phyloP scores from a whole-genome alignment of 495 filamentous ascomycete species.

The Daldinia vernicosa region DNA sequence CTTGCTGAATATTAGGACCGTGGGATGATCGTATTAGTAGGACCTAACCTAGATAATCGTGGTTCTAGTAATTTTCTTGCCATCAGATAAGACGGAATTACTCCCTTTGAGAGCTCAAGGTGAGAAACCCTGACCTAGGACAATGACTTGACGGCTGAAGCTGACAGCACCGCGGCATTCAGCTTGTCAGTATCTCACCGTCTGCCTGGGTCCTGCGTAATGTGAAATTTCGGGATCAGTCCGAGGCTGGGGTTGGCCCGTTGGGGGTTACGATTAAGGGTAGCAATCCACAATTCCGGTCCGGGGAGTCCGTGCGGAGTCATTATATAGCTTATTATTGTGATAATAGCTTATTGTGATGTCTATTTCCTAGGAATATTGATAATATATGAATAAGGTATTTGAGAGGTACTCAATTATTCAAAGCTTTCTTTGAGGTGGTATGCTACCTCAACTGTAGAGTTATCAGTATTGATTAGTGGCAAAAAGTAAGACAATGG shows the following conservation, averaged over 20 bases:
- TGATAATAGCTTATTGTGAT: conserved; percentile 15
- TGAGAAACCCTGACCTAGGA: not conserved
- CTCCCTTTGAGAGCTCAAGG: not conserved
- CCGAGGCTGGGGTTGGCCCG: conserved; percentile 26
- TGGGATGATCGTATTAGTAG: not conserved
- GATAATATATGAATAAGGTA: not conserved
- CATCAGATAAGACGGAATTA: not conserved
- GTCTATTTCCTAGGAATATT: not conserved
- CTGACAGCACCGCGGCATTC: not conserved
- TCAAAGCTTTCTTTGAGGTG: not conserved
- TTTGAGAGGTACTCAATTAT: not conserved
- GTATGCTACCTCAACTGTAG: not conserved
- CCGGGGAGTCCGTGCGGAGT: conserved; percentile 34
- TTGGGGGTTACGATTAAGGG: conserved; percentile 12
- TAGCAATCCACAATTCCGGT: conserved; percentile 19
- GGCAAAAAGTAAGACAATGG: conserved; percentile 1
- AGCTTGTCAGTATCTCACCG: not conserved
- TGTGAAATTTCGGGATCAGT: conserved; percentile 26
- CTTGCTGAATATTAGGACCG: not conserved
- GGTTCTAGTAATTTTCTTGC: not conserved
- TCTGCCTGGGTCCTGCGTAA: not conserved
- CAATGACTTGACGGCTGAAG: not conserved
- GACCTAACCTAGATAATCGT: not conserved
- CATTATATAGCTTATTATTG: conserved; percentile 13
- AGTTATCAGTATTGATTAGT: not conserved